phyloP scores from a whole-genome alignment of 345 rosid species.

The Eucalyptus cladocalyx region DNA sequence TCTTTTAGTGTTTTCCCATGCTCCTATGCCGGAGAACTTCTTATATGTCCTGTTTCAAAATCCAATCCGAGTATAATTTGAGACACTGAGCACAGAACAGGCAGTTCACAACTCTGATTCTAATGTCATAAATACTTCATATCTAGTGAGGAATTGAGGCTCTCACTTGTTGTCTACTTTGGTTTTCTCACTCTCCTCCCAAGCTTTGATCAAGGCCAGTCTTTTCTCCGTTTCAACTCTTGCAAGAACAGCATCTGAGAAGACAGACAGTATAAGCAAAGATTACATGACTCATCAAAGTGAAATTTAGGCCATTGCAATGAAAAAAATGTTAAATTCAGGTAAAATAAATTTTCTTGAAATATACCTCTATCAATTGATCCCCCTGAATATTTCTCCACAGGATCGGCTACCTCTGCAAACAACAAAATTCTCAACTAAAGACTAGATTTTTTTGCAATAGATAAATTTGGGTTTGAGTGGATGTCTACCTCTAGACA shows the following conservation, averaged over 20 bases:
- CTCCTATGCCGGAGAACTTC: constrained; percentile 29
- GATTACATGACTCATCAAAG: not conserved
- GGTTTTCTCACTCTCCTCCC: constrained; percentile 84
- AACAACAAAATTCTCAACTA: not conserved
- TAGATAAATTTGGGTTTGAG: not conserved
- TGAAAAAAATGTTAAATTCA: not conserved
- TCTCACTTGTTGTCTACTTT: constrained; percentile 73
- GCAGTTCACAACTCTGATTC: not conserved
- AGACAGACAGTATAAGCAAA: not conserved
- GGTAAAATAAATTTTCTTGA: not conserved
- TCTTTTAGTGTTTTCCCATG: constrained; percentile 60
- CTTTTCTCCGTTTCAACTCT: constrained; percentile 48
- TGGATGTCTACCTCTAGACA: not conserved
- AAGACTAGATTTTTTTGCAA: not conserved
- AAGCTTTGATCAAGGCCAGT: constrained; percentile 53
- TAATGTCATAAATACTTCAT: not conserved
- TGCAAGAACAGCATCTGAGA: constrained; percentile 32
- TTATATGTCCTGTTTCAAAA: constrained; percentile 40
- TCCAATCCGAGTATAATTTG: not conserved
- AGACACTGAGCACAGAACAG: not conserved
- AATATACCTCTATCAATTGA: not conserved
- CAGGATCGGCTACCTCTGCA: not conserved
- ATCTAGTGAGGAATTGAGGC: not conserved
- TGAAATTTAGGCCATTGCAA: not conserved
- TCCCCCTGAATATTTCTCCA: not conserved